Conservation (phyloP, 2,329 filamentous ascomycete species). For the Venturia nashicola region DNA sequence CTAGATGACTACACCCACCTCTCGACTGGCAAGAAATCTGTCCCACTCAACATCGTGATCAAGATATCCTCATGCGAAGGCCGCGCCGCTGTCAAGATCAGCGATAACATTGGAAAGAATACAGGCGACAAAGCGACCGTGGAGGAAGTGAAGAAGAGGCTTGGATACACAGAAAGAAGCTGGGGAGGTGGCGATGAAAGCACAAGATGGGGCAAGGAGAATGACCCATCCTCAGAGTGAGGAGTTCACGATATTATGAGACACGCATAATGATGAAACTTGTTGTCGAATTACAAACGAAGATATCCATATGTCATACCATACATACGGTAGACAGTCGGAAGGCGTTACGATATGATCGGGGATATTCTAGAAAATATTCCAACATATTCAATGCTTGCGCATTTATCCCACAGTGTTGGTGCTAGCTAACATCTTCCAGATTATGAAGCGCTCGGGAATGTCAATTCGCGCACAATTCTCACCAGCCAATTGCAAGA, state of each 20-base stretch:
- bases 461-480: too few species aligned
- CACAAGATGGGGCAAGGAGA: conserved; percentile 56
- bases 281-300: not conserved
- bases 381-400: not conserved
- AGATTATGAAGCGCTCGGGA: too few species aligned
- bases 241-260: not conserved
- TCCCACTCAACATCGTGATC: conserved; percentile 93
- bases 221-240: not conserved
- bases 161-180: conserved; percentile 75
- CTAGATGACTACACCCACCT: conserved; percentile 68
- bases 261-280: not conserved
- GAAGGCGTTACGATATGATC: not conserved
- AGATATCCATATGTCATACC: not conserved
- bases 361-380: not conserved
- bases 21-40: conserved; percentile 67
- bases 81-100: conserved; percentile 81
- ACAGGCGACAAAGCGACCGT: conserved; percentile 76
- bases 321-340: not conserved
- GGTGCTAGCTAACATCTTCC: not conserved
- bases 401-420: not conserved
- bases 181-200: conserved; percentile 81
- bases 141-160: conserved; percentile 65
- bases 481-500: too few species aligned
- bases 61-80: conserved; percentile 82
- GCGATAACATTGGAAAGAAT: conserved; percentile 80